Evolutionary conservation across 345 rosid genomes (phyloP), one percentile per base, ranked within the genome.

Genomic region (Populus davidiana): DNA sequence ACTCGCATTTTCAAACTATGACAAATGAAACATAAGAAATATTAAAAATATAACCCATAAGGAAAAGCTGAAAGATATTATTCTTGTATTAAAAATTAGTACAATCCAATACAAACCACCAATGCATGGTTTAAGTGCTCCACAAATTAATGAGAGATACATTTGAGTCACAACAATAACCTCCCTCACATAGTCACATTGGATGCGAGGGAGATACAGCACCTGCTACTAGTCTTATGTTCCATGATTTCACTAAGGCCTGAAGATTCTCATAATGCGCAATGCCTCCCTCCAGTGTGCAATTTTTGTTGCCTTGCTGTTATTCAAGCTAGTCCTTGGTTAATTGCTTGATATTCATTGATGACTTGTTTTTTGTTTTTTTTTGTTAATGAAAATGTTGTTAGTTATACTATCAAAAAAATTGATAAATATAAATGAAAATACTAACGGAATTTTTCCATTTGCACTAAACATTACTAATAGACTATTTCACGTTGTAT

Each of bases 1-100:
- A n/a, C 41, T 86, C 90, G 78, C 79, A 75, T 78, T 82, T 90
- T 96, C 81, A 93, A 84, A 84, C 98, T 94, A 83, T 56, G 25
- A 75, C 2, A 67, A 71, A 65, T 8, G 2, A 64, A 25, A 27
- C 17, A 0, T 14, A 23, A 38, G 11, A 78, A 65, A 50, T 43
- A 23, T 36, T 3, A 25, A 66, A 56, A 21, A 62, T 16, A 61
- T 29, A 9, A 35, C 21, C 49, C 11, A 31, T 4, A 17, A 66
- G 54, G 52, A 56, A 69, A 4, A 77, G 41, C 21, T 18, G 20
- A 54, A 69, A 12, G 43, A 23, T 63, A 36, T 31, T 38, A n/a
- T 39, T 54, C 11, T 23, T 36, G 23, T 33, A 56, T 35, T 6
- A 17, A 33, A 67, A 17, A 4, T 49, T 18, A 49, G 10, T 50